phyloP scores from a whole-genome alignment of 352 stramenopile species.

The Globisporangium megalacanthum region DNA sequence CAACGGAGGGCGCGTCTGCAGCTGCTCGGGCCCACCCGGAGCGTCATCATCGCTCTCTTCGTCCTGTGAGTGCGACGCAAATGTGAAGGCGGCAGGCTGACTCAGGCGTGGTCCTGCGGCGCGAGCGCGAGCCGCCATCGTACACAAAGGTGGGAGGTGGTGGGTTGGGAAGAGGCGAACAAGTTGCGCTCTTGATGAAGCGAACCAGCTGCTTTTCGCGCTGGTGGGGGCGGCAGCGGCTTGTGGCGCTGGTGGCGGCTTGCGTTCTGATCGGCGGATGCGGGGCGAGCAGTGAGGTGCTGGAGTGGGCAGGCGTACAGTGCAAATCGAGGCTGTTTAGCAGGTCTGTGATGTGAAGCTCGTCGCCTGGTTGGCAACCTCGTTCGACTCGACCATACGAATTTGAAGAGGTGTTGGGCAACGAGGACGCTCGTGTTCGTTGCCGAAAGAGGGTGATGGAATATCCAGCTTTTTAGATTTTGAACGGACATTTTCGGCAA shows the following conservation, averaged over 20 bases:
- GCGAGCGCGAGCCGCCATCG: slow-evolving; percentile 3
- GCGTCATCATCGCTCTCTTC: slow-evolving; percentile 3
- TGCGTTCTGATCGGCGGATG: slow-evolving; percentile 1
- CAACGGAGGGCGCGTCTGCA: background rate
- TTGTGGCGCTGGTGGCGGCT: background rate
- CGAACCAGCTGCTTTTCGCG: background rate
- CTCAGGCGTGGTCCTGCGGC: background rate
- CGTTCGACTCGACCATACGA: no score
- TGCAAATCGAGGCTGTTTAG: no score
- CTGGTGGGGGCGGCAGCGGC: background rate
- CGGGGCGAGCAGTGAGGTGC: background rate
- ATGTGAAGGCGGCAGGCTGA: slow-evolving; percentile 8
- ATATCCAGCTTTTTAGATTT: background rate
- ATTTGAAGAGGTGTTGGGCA: no score
- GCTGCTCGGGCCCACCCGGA: background rate
- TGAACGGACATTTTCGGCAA: no score
- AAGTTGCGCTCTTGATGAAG: no score
- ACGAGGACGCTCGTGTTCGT: background rate
- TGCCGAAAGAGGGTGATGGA: no score
- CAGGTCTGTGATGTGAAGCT: no score
- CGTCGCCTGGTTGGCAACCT: no score
- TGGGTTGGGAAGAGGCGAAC: no score
- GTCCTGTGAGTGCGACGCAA: slow-evolving; percentile 5
- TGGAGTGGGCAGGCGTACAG: no score
- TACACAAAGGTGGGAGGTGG: no score